Evolutionary conservation across 2,329 filamentous ascomycete genomes (phyloP), one percentile per base, ranked within the genome.

Genomic region (Colletotrichum tropicale): DNA sequence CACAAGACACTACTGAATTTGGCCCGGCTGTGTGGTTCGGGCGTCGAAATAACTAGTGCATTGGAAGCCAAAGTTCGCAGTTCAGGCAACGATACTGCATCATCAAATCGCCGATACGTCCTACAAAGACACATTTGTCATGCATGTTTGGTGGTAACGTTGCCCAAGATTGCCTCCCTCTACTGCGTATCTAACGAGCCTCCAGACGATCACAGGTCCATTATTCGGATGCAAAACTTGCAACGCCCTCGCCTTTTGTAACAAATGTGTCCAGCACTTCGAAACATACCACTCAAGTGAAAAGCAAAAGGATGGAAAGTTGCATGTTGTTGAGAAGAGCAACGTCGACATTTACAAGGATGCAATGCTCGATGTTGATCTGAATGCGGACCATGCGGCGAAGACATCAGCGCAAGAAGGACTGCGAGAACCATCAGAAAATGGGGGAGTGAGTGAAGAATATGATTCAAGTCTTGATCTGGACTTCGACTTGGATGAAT

Each of bases 41-140:
- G 43, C 1, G 43, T 21, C 12, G 43, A 21, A 13, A 52, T 52
- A 8, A 52, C 6, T 52, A 9, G n/a, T n/a, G 43, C n/a, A 52
- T 0, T 52, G n/a, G 12, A 13, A 52, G 0, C 43, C 43, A 13
- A 5, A 7, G 12, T 6, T 52, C 5, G 10, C n/a, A 21, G 6
- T 8, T 3, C n/a, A 13, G 43, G 43, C 43, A 52, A 2, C n/a
- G 2, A 52, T 3, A 21, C 6, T 12, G 43, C 43, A 52, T 4
- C n/a, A 1, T 52, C 12, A 0, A 21, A 3, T 12, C 12, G 10
- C n/a, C 43, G 16, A 52, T 52, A 52, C 9, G n/a, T 52, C 1
- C 12, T 52, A 13, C 43, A 52, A 2, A 13, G 8, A 52, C 9
- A 21, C 12, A 13, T 9, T 52, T 52, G 43, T n/a, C 43, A 52